Percentiles rank a stretch among this genome's conserved stretches.
Evolutionary conservation across 495 filamentous ascomycete genomes (phyloP).

Genomic region (Lasiosphaeriaceae sp.): DNA sequence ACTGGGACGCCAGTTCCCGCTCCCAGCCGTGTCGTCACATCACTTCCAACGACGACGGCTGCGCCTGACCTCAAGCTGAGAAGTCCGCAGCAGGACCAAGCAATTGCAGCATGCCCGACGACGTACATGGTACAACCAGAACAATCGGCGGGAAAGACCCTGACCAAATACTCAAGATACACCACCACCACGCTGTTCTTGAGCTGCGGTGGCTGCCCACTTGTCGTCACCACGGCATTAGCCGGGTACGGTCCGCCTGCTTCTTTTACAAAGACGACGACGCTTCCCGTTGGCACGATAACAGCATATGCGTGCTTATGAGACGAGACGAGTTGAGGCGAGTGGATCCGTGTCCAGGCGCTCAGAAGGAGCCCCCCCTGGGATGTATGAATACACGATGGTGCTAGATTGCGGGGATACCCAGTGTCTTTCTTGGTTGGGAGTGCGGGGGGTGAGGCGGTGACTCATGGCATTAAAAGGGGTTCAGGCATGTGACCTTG

Average conservation of each 20-base stretch:
- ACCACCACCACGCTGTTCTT: conserved; percentile 22
- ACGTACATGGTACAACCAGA: conserved; percentile 22
- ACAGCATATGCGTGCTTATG: conserved; percentile 25
- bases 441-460: not conserved
- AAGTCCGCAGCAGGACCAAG: not conserved
- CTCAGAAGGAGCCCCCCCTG: not conserved
- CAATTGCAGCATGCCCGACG: conserved; percentile 19
- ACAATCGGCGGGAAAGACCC: conserved; percentile 21
- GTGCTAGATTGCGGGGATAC: conserved; percentile 14
- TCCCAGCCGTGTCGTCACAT: conserved; percentile 3
- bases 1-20: not conserved
- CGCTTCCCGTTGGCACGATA: conserved; percentile 22
- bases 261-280: conserved; percentile 25
- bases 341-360: not conserved
- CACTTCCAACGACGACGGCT: not conserved
- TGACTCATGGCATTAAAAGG: conserved; percentile 6
- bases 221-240: conserved; percentile 21
- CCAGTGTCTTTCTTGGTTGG: conserved; percentile 1
- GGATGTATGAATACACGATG: not conserved
- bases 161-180: conserved; percentile 21
- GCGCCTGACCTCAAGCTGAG: not conserved
- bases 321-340: not conserved
- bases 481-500: not conserved
- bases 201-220: conserved; percentile 22
- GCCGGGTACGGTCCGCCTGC: conserved; percentile 23